Evolutionary conservation across 2,329 filamentous ascomycete species (phyloP).

Genomic region (Seiridium unicorne): DNA sequence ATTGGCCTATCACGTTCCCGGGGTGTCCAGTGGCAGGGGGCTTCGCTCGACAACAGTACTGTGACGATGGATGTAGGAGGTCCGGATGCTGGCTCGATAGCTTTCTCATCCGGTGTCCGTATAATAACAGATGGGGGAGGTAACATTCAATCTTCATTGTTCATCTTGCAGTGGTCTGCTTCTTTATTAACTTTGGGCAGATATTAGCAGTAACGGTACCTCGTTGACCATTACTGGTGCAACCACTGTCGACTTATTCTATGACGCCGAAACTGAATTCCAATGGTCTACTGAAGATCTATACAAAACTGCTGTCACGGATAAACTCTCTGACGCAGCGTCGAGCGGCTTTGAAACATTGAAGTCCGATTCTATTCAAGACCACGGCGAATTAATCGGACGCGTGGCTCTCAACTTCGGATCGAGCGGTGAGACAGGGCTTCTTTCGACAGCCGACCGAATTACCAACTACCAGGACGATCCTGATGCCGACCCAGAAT

Average conservation of each 20-base stretch:
- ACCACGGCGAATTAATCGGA: conserved; percentile 5
- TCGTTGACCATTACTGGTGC: not conserved
- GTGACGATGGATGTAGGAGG: not conserved
- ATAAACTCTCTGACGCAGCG: not conserved
- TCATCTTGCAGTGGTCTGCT: too few species aligned
- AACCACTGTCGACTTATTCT: conserved; percentile 1
- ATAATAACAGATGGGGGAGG: not conserved
- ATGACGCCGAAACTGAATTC: conserved; percentile 1
- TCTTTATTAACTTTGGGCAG: not conserved
- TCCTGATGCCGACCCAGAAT: conserved; percentile 13
- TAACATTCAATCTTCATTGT: not conserved
- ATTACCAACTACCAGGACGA: not conserved
- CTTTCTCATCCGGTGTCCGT: conserved; percentile 4
- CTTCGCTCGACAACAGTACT: not conserved
- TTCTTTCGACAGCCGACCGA: not conserved
- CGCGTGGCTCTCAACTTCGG: conserved; percentile 11
- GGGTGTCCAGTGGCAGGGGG: not conserved
- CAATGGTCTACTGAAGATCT: not conserved
- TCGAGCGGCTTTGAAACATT: not conserved
- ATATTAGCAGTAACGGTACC: not conserved
- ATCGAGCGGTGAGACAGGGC: conserved; percentile 6
- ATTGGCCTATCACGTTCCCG: not conserved
- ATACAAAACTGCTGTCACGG: not conserved
- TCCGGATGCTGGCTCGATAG: conserved; percentile 2
- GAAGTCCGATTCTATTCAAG: conserved; percentile 1